These are phyloP conservation scores for Neoboletus magnificus DNA, from an alignment of 768 basidiomycete genomes.

Conservation along the genomic window DNA sequence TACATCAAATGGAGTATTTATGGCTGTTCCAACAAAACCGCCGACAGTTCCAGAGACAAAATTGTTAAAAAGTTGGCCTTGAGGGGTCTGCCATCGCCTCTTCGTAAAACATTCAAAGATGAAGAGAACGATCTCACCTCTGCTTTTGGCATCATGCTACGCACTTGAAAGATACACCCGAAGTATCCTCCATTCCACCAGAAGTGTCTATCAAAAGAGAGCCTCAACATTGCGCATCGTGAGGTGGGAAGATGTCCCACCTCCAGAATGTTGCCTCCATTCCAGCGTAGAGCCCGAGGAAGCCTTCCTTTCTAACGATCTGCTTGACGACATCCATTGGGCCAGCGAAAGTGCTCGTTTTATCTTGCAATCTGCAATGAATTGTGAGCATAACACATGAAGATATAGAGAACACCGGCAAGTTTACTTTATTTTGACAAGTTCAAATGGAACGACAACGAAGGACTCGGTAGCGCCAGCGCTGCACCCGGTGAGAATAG, in stretches of 20 bases:
- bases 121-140: conserved; percentile 48
- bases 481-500: conserved; percentile 85
- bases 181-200: conserved; percentile 98
- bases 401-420: conserved; percentile 19
- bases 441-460: conserved; percentile 94
- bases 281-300: conserved; percentile 85
- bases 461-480: conserved; percentile 97
- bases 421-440: conserved; percentile 77
- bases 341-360: conserved; percentile 83
- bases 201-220: conserved; percentile 51
- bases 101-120: not conserved
- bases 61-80: conserved; percentile 81
- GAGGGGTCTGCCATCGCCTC: conserved; percentile 45
- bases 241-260: conserved; percentile 34
- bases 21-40: conserved; percentile 80
- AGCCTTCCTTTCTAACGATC: conserved; percentile 71
- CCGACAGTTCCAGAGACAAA: conserved; percentile 89
- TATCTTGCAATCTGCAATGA: conserved; percentile 76
- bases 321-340: conserved; percentile 89
- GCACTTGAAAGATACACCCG: conserved; percentile 85
- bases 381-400: not conserved
- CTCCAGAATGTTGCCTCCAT: conserved; percentile 99
- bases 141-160: conserved; percentile 75
- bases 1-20: conserved; percentile 86
- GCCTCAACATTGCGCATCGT: not conserved